A percentile compares a stretch with the other conserved stretches of the same genome.
These are phyloP conservation scores for Phialophora tarda DNA, from an alignment of 2,329 filamentous ascomycete genomes.

Conservation along the genomic window DNA sequence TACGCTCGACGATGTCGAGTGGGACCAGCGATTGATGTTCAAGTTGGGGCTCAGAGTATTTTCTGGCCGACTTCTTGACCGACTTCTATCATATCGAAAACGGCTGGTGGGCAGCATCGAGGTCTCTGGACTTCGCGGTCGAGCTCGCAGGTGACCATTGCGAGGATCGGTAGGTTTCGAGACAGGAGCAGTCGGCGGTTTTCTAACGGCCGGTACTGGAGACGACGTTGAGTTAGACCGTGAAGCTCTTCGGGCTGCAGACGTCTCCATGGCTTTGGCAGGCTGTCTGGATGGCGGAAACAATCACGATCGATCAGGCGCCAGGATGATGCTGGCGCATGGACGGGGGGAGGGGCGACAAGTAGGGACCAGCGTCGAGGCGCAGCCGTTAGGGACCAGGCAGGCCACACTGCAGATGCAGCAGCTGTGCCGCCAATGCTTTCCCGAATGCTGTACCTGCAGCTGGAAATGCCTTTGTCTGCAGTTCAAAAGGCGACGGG, in stretches of 20 bases:
- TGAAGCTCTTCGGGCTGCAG: constrained; percentile 41
- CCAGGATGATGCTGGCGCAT: constrained; percentile 24
- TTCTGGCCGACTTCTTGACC: constrained; percentile 30
- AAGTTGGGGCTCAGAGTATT: constrained; percentile 32
- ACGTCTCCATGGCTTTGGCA: constrained; percentile 29
- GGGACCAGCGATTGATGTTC: constrained; percentile 64
- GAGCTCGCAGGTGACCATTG: constrained; percentile 37
- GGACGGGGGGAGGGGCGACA: constrained; percentile 7
- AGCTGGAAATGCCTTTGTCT: constrained; percentile 25
- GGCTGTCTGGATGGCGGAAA: constrained; percentile 3
- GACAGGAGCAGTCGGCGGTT: constrained; percentile 45
- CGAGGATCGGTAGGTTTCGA: constrained; percentile 41
- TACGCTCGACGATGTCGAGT: constrained; percentile 60
- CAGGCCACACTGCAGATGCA: constrained; percentile 32
- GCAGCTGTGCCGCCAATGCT: constrained; percentile 25
- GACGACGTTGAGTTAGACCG: constrained; percentile 54
- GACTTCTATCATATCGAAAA: constrained; percentile 27
- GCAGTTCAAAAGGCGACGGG: constrained; percentile 22
- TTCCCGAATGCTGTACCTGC: constrained; percentile 27
- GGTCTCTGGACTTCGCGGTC: constrained; percentile 39
- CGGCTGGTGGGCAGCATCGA: constrained; percentile 15
- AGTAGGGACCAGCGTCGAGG: constrained; percentile 16
- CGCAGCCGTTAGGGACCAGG: constrained; percentile 13
- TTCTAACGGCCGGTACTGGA: constrained; percentile 50
- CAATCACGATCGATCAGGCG: constrained; percentile 11